phyloP scores from a whole-genome alignment of 768 basidiomycete species.

The Omphalotus guepiniiformis region DNA sequence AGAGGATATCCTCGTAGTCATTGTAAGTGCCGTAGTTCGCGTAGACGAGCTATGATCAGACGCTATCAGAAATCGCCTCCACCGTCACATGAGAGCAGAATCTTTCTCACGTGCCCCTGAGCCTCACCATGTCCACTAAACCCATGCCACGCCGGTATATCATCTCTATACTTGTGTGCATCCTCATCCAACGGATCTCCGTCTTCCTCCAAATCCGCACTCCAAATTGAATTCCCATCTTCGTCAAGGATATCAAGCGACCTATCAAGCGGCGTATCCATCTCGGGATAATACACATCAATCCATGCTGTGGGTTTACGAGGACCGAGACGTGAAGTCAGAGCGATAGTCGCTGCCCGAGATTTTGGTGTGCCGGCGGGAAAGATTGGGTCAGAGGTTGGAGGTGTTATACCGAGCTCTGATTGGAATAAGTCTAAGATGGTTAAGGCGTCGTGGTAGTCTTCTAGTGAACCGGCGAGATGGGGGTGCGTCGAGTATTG shows the following conservation, averaged over 20 bases:
- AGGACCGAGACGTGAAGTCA: constrained; percentile 39
- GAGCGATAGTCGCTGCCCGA: constrained; percentile 60
- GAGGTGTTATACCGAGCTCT: constrained; percentile 50
- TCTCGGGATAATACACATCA: constrained; percentile 82
- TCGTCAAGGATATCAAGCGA: constrained; percentile 61
- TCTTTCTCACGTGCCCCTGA: constrained; percentile 43
- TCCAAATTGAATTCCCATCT: constrained; percentile 54
- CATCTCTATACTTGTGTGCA: constrained; percentile 59
- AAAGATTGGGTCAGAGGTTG: constrained; percentile 52
- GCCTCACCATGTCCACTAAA: constrained; percentile 74
- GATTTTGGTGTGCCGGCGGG: constrained; percentile 66
- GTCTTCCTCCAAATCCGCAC: constrained; percentile 71
- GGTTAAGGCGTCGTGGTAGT: constrained; percentile 58
- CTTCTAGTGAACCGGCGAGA: constrained; percentile 60
- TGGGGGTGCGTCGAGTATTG: constrained; percentile 66
- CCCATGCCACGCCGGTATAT: constrained; percentile 84
- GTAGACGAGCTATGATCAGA: constrained; percentile 46
- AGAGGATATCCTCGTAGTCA: constrained; percentile 35
- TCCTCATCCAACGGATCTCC: constrained; percentile 66
- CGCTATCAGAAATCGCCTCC: constrained; percentile 17
- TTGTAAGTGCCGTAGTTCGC: constrained; percentile 66
- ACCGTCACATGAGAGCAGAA: background rate
- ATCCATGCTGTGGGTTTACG: constrained; percentile 69
- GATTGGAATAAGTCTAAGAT: constrained; percentile 66
- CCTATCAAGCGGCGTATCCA: constrained; percentile 74